Evolutionary conservation across 2,329 filamentous ascomycete species (phyloP).

Genomic region (Colletotrichum echinochloae): DNA sequence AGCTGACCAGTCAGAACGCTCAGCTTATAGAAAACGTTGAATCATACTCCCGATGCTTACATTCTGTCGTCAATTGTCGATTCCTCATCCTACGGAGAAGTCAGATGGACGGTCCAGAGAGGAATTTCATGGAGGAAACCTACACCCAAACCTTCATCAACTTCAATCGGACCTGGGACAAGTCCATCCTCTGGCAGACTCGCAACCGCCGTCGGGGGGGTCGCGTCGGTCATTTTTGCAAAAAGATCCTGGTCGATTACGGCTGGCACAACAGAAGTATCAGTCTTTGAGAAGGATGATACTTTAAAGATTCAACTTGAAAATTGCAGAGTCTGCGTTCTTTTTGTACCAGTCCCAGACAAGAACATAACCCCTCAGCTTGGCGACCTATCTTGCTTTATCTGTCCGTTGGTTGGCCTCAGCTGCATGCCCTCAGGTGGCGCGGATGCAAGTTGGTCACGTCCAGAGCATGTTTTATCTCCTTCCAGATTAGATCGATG

Average conservation of each 20-base stretch:
- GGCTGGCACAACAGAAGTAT: no score
- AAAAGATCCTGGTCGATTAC: no score
- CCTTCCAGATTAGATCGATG: background rate
- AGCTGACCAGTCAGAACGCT: background rate
- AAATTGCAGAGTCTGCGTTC: background rate
- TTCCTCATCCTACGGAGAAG: background rate
- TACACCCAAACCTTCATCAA: background rate
- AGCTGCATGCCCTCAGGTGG: background rate
- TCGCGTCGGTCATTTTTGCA: background rate
- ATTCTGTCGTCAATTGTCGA: conserved; percentile 15
- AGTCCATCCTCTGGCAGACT: background rate
- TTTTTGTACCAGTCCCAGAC: background rate
- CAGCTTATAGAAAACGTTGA: no score
- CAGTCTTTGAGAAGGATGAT: background rate
- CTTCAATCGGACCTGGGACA: background rate
- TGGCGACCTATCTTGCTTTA: background rate
- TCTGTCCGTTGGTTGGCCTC: background rate
- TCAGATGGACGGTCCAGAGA: background rate
- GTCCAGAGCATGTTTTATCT: background rate
- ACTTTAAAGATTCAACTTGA: background rate
- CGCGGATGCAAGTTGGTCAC: background rate
- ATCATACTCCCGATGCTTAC: background rate
- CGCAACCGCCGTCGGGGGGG: background rate
- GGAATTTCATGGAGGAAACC: background rate
- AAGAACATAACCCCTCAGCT: background rate